Evolutionary conservation across 768 basidiomycete species (phyloP), one percentile per base, ranked within the genome.

Genomic region (Psilocybe azurescens): DNA sequence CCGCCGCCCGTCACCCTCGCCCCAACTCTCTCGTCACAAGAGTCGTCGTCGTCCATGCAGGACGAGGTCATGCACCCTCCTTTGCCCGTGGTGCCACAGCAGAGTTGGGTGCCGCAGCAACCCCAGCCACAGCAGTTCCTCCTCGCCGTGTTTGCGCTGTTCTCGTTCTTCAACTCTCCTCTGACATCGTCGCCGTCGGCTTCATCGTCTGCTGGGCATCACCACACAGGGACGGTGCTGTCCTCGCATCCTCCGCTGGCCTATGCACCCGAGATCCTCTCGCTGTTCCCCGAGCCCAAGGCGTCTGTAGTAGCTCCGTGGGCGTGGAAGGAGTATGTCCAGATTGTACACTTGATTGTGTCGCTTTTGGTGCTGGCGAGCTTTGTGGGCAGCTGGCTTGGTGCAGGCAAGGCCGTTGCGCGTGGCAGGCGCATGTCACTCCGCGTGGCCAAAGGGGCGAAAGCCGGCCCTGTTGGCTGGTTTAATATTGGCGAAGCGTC

Each of bases 101-200:
- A 67, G 24, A 24, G 24, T 24, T 63, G 62, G 60, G 20, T 67
- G 52, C 69, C 70, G n/a, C 69, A 72, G 50, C 74, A 75, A 36
- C 51, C 69, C 1, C 78, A 77, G 47, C 72, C 75, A 13, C 81
- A 79, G 28, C 91, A 93, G 63, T 93, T 90, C 72, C 87, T 94
- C 55, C 85, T 95, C 51, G 92, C 91, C 29, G 86, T 86, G 29
- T 94, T 94, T 68, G 90, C 91, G 0, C 80, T 94, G 57, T 93
- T 95, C 77, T 93, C 91, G 0, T 90, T 94, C 76, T 91, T 93
- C 79, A 93, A 91, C 67, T 90, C 89, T 0, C 87, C 90, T 2
- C 72, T 91, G 16, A 81, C 88, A 0, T 79, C 83, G 1, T 73
- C 74, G 3, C 74, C 76, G 24, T 24, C 11, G 33, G 7, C 3